A percentile compares a stretch with the other conserved stretches of the same genome.
Conservation (phyloP, 2,329 filamentous ascomycete species). For the Ceratocystis destructans region DNA sequence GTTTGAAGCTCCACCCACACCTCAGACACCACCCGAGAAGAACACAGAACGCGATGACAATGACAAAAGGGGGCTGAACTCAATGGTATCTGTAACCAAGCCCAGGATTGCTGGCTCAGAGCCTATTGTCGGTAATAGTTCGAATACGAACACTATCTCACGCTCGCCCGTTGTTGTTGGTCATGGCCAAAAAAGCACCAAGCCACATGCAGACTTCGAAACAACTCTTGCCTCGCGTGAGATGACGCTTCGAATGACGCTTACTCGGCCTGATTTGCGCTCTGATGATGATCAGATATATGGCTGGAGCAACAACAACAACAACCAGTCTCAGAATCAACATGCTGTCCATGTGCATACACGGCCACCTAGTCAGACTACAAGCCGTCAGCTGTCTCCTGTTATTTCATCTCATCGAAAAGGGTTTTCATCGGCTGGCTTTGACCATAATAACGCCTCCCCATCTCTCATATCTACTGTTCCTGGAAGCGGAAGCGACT, state of each 20-base stretch:
- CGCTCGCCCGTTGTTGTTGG: slow-evolving; percentile 11
- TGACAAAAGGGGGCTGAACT: slow-evolving; percentile 28
- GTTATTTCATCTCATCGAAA: slow-evolving; percentile 5
- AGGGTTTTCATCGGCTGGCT: background rate
- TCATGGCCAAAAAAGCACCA: slow-evolving; percentile 22
- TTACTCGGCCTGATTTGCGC: slow-evolving; percentile 77
- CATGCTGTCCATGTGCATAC: background rate
- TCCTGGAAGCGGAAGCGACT: background rate
- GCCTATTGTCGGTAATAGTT: slow-evolving; percentile 21
- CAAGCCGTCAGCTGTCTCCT: slow-evolving; percentile 11
- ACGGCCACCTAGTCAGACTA: slow-evolving; percentile 10
- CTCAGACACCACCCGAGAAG: slow-evolving; percentile 27
- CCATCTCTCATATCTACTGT: background rate
- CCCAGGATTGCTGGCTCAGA: background rate
- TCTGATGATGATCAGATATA: slow-evolving; percentile 60
- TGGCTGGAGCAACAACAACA: slow-evolving; percentile 42
- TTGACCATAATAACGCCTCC: background rate
- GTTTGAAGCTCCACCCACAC: slow-evolving; percentile 46
- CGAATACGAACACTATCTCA: slow-evolving; percentile 20
- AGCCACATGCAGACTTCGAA: slow-evolving; percentile 16
- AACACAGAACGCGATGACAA: slow-evolving; percentile 20
- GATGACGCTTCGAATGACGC: slow-evolving; percentile 93
- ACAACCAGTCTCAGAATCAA: background rate
- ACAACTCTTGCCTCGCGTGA: slow-evolving; percentile 37
- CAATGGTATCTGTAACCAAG: background rate